Evolutionary conservation across 2,329 filamentous ascomycete genomes (phyloP), one percentile per base, ranked within the genome.

Genomic region (Akanthomyces muscarius): DNA sequence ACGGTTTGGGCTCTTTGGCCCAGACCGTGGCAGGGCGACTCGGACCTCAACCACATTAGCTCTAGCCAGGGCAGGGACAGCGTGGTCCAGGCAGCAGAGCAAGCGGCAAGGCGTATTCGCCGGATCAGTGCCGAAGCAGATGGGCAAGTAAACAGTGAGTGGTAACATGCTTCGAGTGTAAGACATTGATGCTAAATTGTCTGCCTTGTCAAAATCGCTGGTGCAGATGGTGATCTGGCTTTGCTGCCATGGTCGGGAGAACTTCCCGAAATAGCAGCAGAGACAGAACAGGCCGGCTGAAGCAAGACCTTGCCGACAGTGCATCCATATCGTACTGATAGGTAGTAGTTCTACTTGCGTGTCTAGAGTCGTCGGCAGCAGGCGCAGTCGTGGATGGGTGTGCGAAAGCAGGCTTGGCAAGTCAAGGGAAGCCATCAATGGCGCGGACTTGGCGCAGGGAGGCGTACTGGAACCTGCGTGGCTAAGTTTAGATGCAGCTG

Each of bases 371-470:
- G 44, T 41, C 14, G 38, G 14, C 38, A 16, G 38, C 33, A 13
- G 33, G 33, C 33, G 51, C 33, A 36, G 16, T 13, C 11, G 51
- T 52, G 28, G 50, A 47, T 23, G 13, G 45, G 45, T 7, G 45
- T 28, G 23, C 45, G 23, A 21, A 52, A 21, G 33, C 25, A 23
- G 25, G 30, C 30, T n/a, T 28, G 50, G 16, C 36, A 23, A 33
- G 36, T 38, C 55, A 58, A 58, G 55, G 28, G 55, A 23, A 23
- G 14, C 28, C 21, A 25, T 5, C n/a, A 42, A 28, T n/a, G 44
- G 48, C 23, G 48, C 38, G 38, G n/a, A 18, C 47, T 36, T 21
- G 59, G 50, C 59, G 50, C 51, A 56, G 30, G 42, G 60, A 50
- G 28, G 36, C 28, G 4, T 3, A 7, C 51, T 62, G 33, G 60